Percentiles rank a stretch among this genome's conserved stretches.
These are phyloP conservation scores for Debaryomyces udenii DNA, from an alignment of 1,139 yeast genomes.

Conservation along the genomic window DNA sequence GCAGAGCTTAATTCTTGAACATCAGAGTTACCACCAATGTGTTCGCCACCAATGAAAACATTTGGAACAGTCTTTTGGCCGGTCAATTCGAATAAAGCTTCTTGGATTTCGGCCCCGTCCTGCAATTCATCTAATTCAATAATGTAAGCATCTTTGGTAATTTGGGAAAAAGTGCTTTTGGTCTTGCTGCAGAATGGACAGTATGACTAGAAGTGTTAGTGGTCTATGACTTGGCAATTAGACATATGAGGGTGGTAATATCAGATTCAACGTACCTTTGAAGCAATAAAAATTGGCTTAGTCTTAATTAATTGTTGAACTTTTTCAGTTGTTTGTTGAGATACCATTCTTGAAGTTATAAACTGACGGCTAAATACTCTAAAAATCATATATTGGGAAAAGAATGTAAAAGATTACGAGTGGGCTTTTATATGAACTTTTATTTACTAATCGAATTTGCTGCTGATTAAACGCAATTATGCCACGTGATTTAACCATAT, in stretches of 20 bases:
- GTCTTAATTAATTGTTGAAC: slow-evolving; percentile 67
- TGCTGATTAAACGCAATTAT: no score
- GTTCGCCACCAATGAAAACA: slow-evolving; percentile 85
- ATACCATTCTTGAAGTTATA: slow-evolving; percentile 31
- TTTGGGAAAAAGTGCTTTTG: slow-evolving; percentile 56
- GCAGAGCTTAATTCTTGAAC: slow-evolving; percentile 60
- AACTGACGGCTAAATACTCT: slow-evolving; percentile 14
- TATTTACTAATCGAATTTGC: no score
- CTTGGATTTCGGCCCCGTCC: slow-evolving; percentile 64
- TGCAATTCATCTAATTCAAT: slow-evolving; percentile 60
- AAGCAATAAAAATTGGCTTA: slow-evolving; percentile 79
- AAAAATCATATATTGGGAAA: slow-evolving; percentile 13
- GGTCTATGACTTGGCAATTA: slow-evolving; percentile 9
- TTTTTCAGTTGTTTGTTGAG: slow-evolving; percentile 55
- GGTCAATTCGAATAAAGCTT: slow-evolving; percentile 70
- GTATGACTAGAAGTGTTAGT: slow-evolving; percentile 35
- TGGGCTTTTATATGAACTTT: no score
- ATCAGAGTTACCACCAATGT: slow-evolving; percentile 93
- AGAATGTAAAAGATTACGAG: background rate
- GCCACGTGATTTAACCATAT: no score
- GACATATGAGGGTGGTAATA: no score
- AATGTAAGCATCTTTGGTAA: slow-evolving; percentile 58
- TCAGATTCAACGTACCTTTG: slow-evolving; percentile 59
- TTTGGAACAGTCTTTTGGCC: slow-evolving; percentile 96
- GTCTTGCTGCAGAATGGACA: slow-evolving; percentile 77